These are phyloP conservation scores for Coemansia nantahalensis DNA, from an alignment of 192 early-diverging fungal species.

Conservation along the genomic window DNA sequence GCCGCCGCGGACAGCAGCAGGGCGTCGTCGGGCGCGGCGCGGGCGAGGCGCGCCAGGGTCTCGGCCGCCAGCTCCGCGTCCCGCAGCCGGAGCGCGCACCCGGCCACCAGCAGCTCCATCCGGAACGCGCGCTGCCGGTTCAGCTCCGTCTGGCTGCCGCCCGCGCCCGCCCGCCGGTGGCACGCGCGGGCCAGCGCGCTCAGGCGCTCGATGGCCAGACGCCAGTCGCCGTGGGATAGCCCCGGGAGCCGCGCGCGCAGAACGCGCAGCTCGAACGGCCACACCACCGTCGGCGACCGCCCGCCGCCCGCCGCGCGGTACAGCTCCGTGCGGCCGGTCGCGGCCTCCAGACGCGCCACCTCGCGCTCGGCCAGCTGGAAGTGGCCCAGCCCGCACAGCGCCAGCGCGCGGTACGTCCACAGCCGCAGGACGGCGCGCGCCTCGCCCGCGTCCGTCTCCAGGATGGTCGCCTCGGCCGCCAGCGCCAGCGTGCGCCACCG, in stretches of 20 bases:
- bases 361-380: constrained; percentile 14
- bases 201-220: constrained; percentile 10
- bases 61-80: constrained; percentile 15
- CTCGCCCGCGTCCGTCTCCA: constrained; percentile 7
- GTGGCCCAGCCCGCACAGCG: constrained; percentile 10
- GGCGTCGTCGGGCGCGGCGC: constrained; percentile 7
- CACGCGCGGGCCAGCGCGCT: constrained; percentile 28
- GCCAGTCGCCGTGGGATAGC: constrained; percentile 8
- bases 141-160: background rate
- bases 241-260: constrained; percentile 30
- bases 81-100: constrained; percentile 8
- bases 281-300: constrained; percentile 3
- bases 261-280: constrained; percentile 48
- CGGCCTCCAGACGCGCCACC: constrained; percentile 15
- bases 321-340: background rate
- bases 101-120: constrained; percentile 15
- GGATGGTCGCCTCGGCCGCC: constrained; percentile 23
- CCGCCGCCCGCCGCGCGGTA: background rate
- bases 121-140: constrained; percentile 16
- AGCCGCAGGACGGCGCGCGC: constrained; percentile 8
- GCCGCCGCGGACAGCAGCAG: constrained; percentile 29
- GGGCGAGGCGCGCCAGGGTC: constrained; percentile 7
- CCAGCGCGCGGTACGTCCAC: constrained; percentile 39
- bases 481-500: constrained; percentile 45
- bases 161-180: background rate